A percentile compares a stretch with the other conserved stretches of the same genome.
Conservation (phyloP, 129 eudicot species). For the Flaveria sonorensis region DNA sequence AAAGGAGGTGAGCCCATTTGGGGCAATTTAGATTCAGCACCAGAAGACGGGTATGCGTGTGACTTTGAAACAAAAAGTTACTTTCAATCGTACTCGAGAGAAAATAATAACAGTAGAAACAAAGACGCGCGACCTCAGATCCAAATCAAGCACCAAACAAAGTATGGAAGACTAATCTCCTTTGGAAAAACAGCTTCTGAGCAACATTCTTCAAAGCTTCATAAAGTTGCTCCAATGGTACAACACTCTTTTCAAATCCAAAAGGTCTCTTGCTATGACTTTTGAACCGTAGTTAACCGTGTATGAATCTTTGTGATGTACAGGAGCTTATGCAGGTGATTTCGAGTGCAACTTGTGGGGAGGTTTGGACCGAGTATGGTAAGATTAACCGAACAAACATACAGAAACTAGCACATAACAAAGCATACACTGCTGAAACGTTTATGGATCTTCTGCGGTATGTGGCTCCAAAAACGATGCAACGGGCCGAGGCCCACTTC, state of each 20-base stretch:
- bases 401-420: conserved; percentile 50
- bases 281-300: conserved; percentile 10
- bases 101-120: conserved; percentile 38
- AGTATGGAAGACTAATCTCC: conserved; percentile 73
- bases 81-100: conserved; percentile 37
- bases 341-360: conserved; percentile 48
- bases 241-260: background rate
- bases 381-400: conserved; percentile 61
- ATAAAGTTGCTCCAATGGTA: conserved; percentile 52
- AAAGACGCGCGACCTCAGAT: conserved; percentile 37
- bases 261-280: background rate
- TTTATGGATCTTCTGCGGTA: conserved; percentile 65
- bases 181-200: conserved; percentile 73
- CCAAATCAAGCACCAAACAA: conserved; percentile 41
- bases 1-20: conserved; percentile 91
- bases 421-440: conserved; percentile 67
- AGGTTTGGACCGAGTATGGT: conserved; percentile 74
- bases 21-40: conserved; percentile 87
- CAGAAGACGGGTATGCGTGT: conserved; percentile 69
- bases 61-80: conserved; percentile 36
- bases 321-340: conserved; percentile 48
- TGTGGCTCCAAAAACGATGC: conserved; percentile 85
- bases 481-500: conserved; percentile 81
- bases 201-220: conserved; percentile 69
- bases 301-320: conserved; percentile 7